These are phyloP conservation scores for Candida ponderosae DNA, from an alignment of 805 yeast species.

Conservation along the genomic window DNA sequence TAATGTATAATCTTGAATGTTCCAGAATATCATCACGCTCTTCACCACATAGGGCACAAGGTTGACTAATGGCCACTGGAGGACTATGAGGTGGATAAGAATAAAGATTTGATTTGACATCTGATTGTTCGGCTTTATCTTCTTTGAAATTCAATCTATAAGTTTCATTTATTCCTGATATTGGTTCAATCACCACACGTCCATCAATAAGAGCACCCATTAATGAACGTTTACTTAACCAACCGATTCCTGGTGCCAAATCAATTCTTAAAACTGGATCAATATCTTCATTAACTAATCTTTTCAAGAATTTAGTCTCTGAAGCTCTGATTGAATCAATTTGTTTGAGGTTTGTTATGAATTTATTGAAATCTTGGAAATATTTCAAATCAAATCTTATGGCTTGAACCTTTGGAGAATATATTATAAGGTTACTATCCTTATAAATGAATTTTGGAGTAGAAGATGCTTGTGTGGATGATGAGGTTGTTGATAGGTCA, in stretches of 20 bases:
- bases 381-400: conserved; percentile 34
- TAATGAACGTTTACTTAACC: conserved; percentile 54
- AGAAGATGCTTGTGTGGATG: neutral
- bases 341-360: conserved; percentile 25
- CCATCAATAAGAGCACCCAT: conserved; percentile 71
- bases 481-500: neutral
- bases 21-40: conserved; percentile 58
- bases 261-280: conserved; percentile 67
- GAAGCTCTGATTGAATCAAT: conserved; percentile 30
- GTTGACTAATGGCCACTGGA: conserved; percentile 67
- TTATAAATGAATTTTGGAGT: neutral
- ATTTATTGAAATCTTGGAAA: conserved; percentile 30
- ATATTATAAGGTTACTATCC: conserved; percentile 17
- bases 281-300: conserved; percentile 66
- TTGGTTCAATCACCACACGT: conserved; percentile 76
- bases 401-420: conserved; percentile 32
- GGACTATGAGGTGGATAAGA: conserved; percentile 40
- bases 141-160: conserved; percentile 35
- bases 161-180: conserved; percentile 73
- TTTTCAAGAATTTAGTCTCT: conserved; percentile 47
- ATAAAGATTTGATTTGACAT: conserved; percentile 28
- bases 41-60: conserved; percentile 86
- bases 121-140: conserved; percentile 10
- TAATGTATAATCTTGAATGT: conserved; percentile 68
- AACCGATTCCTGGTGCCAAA: conserved; percentile 52